phyloP scores from a whole-genome alignment of 2,329 filamentous ascomycete genomes.

The Thermomyces lanuginosus region DNA sequence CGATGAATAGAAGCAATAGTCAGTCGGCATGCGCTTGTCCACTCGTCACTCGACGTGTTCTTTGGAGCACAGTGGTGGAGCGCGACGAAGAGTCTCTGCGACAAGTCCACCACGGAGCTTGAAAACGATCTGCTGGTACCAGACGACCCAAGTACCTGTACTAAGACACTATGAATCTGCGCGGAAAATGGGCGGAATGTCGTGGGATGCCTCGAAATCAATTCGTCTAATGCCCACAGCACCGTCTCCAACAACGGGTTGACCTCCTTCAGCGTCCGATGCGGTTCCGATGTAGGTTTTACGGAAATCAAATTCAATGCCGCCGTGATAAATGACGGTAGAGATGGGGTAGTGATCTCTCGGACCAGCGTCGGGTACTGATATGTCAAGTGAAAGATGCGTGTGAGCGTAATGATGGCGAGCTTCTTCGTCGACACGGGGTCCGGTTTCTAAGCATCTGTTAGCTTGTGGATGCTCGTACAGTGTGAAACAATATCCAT shows the following conservation, averaged over 20 bases:
- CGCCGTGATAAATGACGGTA: constrained; percentile 57
- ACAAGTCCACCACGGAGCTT: constrained; percentile 37
- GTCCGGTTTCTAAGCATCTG: constrained; percentile 50
- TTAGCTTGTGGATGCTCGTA: no score
- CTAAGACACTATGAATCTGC: constrained; percentile 48
- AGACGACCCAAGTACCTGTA: constrained; percentile 48
- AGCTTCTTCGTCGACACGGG: constrained; percentile 59
- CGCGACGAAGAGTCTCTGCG: constrained; percentile 51
- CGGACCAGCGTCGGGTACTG: constrained; percentile 67
- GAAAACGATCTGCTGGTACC: constrained; percentile 35
- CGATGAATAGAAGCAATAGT: constrained; percentile 50
- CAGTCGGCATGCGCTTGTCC: constrained; percentile 49
- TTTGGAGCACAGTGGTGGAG: constrained; percentile 71
- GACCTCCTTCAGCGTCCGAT: constrained; percentile 24
- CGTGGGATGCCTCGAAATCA: constrained; percentile 68
- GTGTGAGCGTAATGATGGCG: constrained; percentile 58
- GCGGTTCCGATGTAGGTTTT: constrained; percentile 26
- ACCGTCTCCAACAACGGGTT: constrained; percentile 46
- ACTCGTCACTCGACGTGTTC: constrained; percentile 59
- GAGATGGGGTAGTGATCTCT: constrained; percentile 71
- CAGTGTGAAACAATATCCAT: constrained; percentile 9
- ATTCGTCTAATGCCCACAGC: constrained; percentile 51
- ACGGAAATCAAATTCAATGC: constrained; percentile 49
- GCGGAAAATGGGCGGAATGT: constrained; percentile 61
- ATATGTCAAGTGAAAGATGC: constrained; percentile 70